These are phyloP conservation scores for Mycena polygramma DNA, from an alignment of 768 basidiomycete genomes.

Conservation along the genomic window DNA sequence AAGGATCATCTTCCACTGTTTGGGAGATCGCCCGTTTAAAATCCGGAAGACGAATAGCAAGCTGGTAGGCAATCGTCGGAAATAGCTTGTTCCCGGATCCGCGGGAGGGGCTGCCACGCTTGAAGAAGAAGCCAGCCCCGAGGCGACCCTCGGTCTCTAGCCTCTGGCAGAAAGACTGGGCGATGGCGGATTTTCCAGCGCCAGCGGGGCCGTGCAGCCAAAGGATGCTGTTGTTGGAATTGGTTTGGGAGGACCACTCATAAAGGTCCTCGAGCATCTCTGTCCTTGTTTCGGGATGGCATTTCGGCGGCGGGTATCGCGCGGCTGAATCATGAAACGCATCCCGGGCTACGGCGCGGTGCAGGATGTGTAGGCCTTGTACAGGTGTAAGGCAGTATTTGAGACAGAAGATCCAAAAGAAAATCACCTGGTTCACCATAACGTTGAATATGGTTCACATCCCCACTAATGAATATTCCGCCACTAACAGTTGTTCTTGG, in stretches of 20 bases:
- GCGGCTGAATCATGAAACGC: slow-evolving; percentile 10
- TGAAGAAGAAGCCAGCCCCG: too few species aligned
- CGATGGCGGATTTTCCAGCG: slow-evolving; percentile 1
- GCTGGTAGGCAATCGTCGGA: slow-evolving; percentile 10
- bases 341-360: not conserved
- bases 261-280: not conserved
- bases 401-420: too few species aligned
- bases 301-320: slow-evolving; percentile 1
- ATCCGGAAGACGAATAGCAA: not conserved
- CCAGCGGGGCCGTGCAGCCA: slow-evolving; percentile 19
- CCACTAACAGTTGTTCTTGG: too few species aligned
- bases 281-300: slow-evolving; percentile 6
- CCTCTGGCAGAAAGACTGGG: too few species aligned
- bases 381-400: not conserved
- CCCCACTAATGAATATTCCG: slow-evolving; percentile 6
- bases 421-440: not conserved
- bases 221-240: not conserved
- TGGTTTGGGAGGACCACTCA: not conserved
- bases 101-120: too few species aligned
- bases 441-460: not conserved
- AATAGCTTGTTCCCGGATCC: too few species aligned
- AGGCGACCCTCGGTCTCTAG: too few species aligned
- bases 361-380: slow-evolving; percentile 3
- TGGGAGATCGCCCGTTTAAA: not conserved
- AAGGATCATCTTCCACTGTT: not conserved